Conservation (phyloP, 163 green algal genomes). For the Chloromonas sp. region DNA sequence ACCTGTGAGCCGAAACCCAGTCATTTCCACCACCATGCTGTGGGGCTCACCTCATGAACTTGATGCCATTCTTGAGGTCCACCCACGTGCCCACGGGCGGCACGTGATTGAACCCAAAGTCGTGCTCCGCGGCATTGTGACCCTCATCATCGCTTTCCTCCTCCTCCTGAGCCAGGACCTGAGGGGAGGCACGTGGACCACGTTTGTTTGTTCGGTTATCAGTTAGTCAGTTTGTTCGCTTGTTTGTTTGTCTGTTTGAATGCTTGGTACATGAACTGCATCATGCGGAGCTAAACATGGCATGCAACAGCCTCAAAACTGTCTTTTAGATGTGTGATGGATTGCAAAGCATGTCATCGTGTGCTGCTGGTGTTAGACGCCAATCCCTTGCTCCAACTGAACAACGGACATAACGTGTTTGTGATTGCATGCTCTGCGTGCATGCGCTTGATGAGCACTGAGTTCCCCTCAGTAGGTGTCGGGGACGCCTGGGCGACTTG, state of each 20-base stretch:
- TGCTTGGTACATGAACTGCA: not conserved
- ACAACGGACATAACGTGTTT: not conserved
- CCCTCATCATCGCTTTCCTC: constrained; percentile 6
- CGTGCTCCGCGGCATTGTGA: constrained; percentile 3
- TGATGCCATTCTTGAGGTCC: constrained; percentile 25
- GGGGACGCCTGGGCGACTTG: not conserved
- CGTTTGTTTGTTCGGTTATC: not conserved
- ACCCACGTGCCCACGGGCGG: constrained; percentile 21
- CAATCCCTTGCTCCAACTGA: not conserved
- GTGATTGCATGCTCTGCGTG: too few species aligned
- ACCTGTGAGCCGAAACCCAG: too few species aligned
- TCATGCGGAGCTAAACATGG: not conserved
- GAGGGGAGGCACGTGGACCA: not conserved
- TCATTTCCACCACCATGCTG: too few species aligned
- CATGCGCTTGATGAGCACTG: not conserved
- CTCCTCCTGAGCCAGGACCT: constrained; percentile 6
- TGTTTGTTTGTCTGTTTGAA: not conserved
- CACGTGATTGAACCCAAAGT: constrained; percentile 23
- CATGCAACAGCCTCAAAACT: too few species aligned
- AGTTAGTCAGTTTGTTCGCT: not conserved
- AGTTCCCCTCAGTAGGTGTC: not conserved
- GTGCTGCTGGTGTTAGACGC: not conserved
- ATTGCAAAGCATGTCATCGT: too few species aligned
- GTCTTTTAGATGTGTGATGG: too few species aligned
- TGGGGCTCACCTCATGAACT: constrained; percentile 18